phyloP scores from a whole-genome alignment of 306 rosid species.

The Fagus crenata region DNA sequence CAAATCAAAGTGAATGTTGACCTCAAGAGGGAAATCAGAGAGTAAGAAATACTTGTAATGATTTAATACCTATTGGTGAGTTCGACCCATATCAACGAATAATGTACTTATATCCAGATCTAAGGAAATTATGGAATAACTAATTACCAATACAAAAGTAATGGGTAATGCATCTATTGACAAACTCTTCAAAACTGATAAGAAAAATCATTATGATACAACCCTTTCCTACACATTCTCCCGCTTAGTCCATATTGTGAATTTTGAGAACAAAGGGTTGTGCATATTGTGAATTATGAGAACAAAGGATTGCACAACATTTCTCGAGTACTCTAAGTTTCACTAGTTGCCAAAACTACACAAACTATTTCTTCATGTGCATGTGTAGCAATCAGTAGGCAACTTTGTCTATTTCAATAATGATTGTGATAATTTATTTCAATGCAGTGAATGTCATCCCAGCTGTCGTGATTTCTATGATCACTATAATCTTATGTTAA shows the following conservation, averaged over 20 bases:
- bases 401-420: not conserved
- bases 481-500: constrained; percentile 9
- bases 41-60: constrained; percentile 3
- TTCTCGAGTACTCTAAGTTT: too few relatives aligned
- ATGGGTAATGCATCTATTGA: not conserved
- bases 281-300: not conserved
- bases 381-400: too few relatives aligned
- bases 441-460: constrained; percentile 18
- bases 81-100: not conserved
- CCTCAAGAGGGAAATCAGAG: constrained; percentile 1
- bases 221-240: not conserved
- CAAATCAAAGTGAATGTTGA: constrained; percentile 14
- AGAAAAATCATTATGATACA: not conserved
- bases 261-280: too few relatives aligned
- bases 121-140: not conserved
- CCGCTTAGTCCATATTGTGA: not conserved
- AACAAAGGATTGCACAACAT: not conserved
- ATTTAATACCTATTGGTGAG: not conserved
- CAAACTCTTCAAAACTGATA: too few relatives aligned
- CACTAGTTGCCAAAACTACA: too few relatives aligned
- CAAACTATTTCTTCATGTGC: too few relatives aligned
- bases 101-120: not conserved
- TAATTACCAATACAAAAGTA: not conserved
- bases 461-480: not conserved
- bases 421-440: constrained; percentile 1